A percentile compares a stretch with the other conserved stretches of the same genome.
phyloP scores from a whole-genome alignment of 2,329 filamentous ascomycete species.

The Thelonectria olida region DNA sequence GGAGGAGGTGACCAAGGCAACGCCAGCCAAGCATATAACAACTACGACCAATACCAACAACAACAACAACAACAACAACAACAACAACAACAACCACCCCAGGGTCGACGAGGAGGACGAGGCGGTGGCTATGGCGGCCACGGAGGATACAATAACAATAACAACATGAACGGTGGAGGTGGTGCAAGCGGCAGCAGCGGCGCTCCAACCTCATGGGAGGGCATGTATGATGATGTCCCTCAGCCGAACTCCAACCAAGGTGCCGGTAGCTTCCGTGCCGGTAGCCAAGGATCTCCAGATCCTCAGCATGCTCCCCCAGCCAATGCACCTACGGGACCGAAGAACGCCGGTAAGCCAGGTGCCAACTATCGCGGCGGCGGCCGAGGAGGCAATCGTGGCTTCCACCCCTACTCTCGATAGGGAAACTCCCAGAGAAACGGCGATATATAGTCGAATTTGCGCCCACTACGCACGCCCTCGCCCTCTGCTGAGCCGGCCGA shows the following conservation, averaged over 20 bases:
- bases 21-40: conserved; percentile 41
- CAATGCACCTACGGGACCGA: conserved; percentile 88
- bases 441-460: neutral
- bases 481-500: neutral
- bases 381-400: conserved; percentile 77
- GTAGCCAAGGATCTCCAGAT: conserved; percentile 52
- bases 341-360: conserved; percentile 91
- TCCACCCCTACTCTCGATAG: conserved; percentile 75
- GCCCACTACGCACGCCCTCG: neutral
- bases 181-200: conserved; percentile 56
- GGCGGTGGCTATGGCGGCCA: conserved; percentile 42
- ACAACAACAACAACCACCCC: conserved; percentile 57
- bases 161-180: conserved; percentile 32
- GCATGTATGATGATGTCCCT: conserved; percentile 97
- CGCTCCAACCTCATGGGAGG: conserved; percentile 90
- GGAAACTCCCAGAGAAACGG: neutral
- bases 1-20: conserved; percentile 43
- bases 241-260: conserved; percentile 72
- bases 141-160: conserved; percentile 34
- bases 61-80: conserved; percentile 45
- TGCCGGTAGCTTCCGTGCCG: conserved; percentile 52
- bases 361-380: conserved; percentile 95
- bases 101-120: conserved; percentile 44
- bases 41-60: conserved; percentile 55
- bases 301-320: conserved; percentile 59